phyloP scores from a whole-genome alignment of 352 stramenopile species.

The Pythium grandisporangium region DNA sequence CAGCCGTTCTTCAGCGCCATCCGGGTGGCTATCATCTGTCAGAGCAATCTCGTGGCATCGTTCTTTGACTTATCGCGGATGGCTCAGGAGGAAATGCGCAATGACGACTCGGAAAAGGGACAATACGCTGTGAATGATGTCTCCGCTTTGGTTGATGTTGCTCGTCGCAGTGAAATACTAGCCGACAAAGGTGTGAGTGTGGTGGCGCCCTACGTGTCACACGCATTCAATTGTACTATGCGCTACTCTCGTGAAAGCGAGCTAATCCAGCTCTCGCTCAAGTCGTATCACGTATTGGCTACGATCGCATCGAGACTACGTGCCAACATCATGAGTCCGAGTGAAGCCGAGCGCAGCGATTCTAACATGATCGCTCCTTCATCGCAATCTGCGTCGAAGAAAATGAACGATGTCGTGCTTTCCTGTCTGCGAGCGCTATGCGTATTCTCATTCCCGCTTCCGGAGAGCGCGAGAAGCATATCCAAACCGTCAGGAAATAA shows the following conservation, averaged over 20 bases:
- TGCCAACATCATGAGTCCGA: conserved; percentile 12
- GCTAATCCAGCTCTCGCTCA: conserved; percentile 72
- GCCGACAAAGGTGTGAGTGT: conserved; percentile 50
- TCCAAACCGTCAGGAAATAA: too few relatives aligned
- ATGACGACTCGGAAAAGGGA: conserved; percentile 37
- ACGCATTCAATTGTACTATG: conserved; percentile 72
- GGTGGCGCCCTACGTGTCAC: conserved; percentile 57
- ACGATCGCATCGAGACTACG: conserved; percentile 65
- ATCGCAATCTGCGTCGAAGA: conserved; percentile 30
- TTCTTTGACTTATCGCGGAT: conserved; percentile 64
- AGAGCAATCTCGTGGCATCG: conserved; percentile 67
- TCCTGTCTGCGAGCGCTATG: conserved; percentile 64
- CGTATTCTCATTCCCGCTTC: conserved; percentile 71
- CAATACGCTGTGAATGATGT: too few relatives aligned
- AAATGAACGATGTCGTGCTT: conserved; percentile 71
- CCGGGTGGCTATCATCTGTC: conserved; percentile 61
- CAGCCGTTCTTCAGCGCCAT: conserved; percentile 77
- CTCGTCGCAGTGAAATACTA: too few relatives aligned
- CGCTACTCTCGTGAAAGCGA: conserved; percentile 74
- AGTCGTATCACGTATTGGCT: conserved; percentile 76
- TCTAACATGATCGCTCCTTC: conserved; percentile 21
- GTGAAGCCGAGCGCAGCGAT: conserved; percentile 5
- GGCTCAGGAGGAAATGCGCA: conserved; percentile 21
- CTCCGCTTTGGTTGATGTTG: too few relatives aligned
- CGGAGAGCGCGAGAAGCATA: conserved; percentile 37